phyloP scores from a whole-genome alignment of 1,284 basidiomycete species.

The Boletus semigastroideus region DNA sequence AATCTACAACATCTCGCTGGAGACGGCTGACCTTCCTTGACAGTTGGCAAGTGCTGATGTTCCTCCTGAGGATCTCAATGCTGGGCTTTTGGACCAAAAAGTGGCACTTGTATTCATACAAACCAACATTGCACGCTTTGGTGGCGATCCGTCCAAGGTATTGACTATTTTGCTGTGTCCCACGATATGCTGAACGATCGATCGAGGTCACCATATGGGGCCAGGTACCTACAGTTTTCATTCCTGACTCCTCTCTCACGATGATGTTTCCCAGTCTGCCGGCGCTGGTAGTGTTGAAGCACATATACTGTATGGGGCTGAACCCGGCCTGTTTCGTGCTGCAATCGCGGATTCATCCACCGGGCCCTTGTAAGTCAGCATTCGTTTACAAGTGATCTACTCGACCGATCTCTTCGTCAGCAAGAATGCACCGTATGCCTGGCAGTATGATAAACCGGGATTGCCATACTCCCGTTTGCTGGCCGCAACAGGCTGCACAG shows the following conservation, averaged over 20 bases:
- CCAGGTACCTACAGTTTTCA: slow-evolving; percentile 9
- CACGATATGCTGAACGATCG: not conserved
- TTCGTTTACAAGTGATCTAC: no score
- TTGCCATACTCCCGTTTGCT: slow-evolving; percentile 53
- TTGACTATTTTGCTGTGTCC: not conserved
- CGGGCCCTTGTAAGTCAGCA: slow-evolving; percentile 19
- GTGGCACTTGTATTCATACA: slow-evolving; percentile 59
- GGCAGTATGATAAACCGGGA: slow-evolving; percentile 53
- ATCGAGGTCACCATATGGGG: slow-evolving; percentile 24
- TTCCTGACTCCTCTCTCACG: not conserved
- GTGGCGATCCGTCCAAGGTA: slow-evolving; percentile 62
- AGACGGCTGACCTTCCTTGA: not conserved
- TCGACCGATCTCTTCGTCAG: slow-evolving; percentile 28
- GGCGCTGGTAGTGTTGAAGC: slow-evolving; percentile 22
- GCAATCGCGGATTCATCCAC: slow-evolving; percentile 24
- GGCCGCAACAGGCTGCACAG: slow-evolving; percentile 45
- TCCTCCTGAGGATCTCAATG: slow-evolving; percentile 50
- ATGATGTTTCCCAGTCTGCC: slow-evolving; percentile 12
- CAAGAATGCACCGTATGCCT: slow-evolving; percentile 53
- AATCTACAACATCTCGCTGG: not conserved
- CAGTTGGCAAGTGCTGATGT: slow-evolving; percentile 53
- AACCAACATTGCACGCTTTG: slow-evolving; percentile 60
- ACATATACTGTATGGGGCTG: slow-evolving; percentile 15
- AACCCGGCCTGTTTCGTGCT: slow-evolving; percentile 17
- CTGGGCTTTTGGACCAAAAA: slow-evolving; percentile 56